A percentile compares a stretch with the other conserved stretches of the same genome.
Evolutionary conservation across 2,329 filamentous ascomycete genomes (phyloP).

Genomic region (Rhynchosporium graminicola): DNA sequence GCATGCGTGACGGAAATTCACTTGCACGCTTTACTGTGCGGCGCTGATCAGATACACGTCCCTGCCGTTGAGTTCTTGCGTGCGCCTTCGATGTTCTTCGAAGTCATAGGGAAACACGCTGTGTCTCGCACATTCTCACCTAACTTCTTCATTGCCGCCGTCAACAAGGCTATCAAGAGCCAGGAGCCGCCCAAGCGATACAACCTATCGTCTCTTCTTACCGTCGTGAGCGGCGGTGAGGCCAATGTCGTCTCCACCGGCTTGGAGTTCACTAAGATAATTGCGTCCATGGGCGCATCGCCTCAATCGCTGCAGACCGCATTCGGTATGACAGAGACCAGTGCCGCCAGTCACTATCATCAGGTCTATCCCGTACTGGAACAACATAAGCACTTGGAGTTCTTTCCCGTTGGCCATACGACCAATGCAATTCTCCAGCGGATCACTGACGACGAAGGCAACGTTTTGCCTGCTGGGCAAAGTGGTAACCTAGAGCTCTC

Average conservation of each 20-base stretch:
- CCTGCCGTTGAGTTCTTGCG: slow-evolving; percentile 44
- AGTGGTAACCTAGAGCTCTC: slow-evolving; percentile 41
- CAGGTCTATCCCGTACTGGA: slow-evolving; percentile 46
- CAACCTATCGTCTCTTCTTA: slow-evolving; percentile 39
- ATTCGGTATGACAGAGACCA: slow-evolving; percentile 56
- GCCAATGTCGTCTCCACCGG: slow-evolving; percentile 44
- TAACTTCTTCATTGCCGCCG: slow-evolving; percentile 44
- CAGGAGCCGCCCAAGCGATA: background rate
- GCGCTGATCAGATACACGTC: slow-evolving; percentile 50
- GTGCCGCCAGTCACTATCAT: slow-evolving; percentile 49
- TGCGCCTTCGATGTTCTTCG: slow-evolving; percentile 44
- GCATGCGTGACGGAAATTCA: slow-evolving; percentile 55
- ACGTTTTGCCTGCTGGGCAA: slow-evolving; percentile 18
- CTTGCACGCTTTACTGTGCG: slow-evolving; percentile 47
- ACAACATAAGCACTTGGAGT: slow-evolving; percentile 30
- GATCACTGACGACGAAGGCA: slow-evolving; percentile 32
- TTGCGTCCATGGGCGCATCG: slow-evolving; percentile 41
- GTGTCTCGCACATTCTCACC: slow-evolving; percentile 49
- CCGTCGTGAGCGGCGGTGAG: slow-evolving; percentile 49
- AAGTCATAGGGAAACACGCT: slow-evolving; percentile 44
- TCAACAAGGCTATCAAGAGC: slow-evolving; percentile 15
- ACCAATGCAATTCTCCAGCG: slow-evolving; percentile 46
- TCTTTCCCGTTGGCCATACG: slow-evolving; percentile 45
- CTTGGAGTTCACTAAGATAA: slow-evolving; percentile 32
- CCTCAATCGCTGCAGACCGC: slow-evolving; percentile 43